Evolutionary conservation across 2,329 filamentous ascomycete species (phyloP).

Genomic region (Fusarium concolor): DNA sequence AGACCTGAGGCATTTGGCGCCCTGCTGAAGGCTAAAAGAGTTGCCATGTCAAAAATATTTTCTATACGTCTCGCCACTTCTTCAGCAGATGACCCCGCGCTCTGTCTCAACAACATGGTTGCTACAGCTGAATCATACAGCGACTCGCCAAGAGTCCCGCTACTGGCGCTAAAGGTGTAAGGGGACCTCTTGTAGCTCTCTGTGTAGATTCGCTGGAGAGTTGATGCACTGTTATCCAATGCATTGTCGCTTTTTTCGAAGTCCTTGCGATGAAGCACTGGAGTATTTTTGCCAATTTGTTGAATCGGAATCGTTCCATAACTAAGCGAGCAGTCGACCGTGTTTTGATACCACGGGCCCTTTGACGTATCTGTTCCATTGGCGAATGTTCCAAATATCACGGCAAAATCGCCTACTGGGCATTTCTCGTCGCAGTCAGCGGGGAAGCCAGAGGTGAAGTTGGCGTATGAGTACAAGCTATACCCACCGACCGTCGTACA

Average conservation of each 20-base stretch:
- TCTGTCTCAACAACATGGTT: slow-evolving; percentile 8
- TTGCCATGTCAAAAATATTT: slow-evolving; percentile 29
- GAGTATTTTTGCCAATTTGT: not conserved
- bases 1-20: slow-evolving; percentile 19
- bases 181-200: slow-evolving; percentile 9
- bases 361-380: not conserved
- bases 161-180: not conserved
- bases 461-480: not conserved
- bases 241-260: not conserved
- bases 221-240: not conserved
- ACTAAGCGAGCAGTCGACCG: not conserved
- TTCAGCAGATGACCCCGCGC: slow-evolving; percentile 15
- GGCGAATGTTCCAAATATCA: slow-evolving; percentile 23
- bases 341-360: not conserved
- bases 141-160: not conserved
- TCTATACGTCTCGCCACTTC: slow-evolving; percentile 23
- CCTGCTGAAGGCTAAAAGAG: slow-evolving; percentile 25
- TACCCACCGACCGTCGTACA: slow-evolving; percentile 3
- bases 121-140: slow-evolving; percentile 6
- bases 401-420: not conserved
- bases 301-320: not conserved
- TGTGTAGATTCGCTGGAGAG: slow-evolving; percentile 10
- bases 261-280: not conserved
- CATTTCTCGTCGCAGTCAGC: slow-evolving; percentile 1
- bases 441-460: slow-evolving; percentile 8